Base-by-base conservation (phyloP, 208 protist species). In the Leishmania turanica region DNA sequence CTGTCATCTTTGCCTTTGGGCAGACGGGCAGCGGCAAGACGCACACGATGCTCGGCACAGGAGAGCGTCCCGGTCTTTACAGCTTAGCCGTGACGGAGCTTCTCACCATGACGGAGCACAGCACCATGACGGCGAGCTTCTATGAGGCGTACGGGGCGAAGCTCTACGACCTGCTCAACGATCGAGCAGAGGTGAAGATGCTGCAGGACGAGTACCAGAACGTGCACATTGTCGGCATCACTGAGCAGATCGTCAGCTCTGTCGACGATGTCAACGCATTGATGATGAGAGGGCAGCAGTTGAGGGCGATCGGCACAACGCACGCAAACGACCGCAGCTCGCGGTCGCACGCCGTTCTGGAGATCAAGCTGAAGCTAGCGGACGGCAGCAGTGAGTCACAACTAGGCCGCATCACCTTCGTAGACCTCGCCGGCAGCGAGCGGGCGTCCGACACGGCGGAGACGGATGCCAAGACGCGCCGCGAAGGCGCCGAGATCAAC, bases 401-500 rank as follows among this genome's bases (percentile, higher is more conserved):
- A 1, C 73, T 88, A 42, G 98, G 97, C 34, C 97, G 98, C 80
- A 95, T 99, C 47, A 99, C 96, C 3, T 99, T 99, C 83, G 99
- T 99, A 42, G 99, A 99, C 82, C 88, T 99, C 7, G 99, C 99
- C 27, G 99, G 99, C n/a, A 98, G 92, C 77, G 99, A 99, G 90
- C 86, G 99, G 51, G 98, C 93, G 15, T 94, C 95, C 0, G 98
- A 99, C 82, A 99, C 98, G 17, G 83, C 78, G 2, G 85, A 97
- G 70, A 92, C 86, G 42, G 95, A 99, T 80, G 82, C 89, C 7
- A 93, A 97, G 66, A 98, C 95, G 24, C 91, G 98, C 13, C 92
- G 97, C 5, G 96, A 99, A 73, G 97, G 97, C 4, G 97, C 98
- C 37, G 96, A 99, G 83, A 99, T 99, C 86, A 99, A 99, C 89